Conservation (phyloP, 2,329 filamentous ascomycete species). For the Paramyrothecium roridum region DNA sequence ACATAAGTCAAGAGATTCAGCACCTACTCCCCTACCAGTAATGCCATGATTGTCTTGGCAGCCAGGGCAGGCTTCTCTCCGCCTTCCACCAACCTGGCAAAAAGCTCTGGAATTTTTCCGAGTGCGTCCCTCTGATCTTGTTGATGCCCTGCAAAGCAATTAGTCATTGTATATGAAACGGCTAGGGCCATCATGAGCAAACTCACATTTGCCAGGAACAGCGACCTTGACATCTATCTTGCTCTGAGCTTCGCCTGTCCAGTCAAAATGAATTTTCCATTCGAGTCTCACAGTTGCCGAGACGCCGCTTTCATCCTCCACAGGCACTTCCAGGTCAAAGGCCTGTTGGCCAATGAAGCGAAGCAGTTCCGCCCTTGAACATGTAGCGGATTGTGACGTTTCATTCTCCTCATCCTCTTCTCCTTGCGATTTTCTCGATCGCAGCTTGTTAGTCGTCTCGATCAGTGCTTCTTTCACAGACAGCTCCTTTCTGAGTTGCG, state of each 20-base stretch:
- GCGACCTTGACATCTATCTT: slow-evolving; percentile 51
- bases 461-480: slow-evolving; percentile 23
- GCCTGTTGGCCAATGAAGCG: slow-evolving; percentile 51
- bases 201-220: slow-evolving; percentile 63
- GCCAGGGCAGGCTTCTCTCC: slow-evolving; percentile 54
- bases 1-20: slow-evolving; percentile 5
- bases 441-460: slow-evolving; percentile 15
- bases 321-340: slow-evolving; percentile 40
- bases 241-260: slow-evolving; percentile 68
- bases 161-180: slow-evolving; percentile 9
- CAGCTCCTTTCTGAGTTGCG: slow-evolving; percentile 46
- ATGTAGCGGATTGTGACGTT: slow-evolving; percentile 1
- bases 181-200: neutral
- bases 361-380: slow-evolving; percentile 40
- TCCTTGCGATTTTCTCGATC: slow-evolving; percentile 16
- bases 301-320: slow-evolving; percentile 23
- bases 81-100: slow-evolving; percentile 54
- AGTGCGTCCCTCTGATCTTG: slow-evolving; percentile 55
- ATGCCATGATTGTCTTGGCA: slow-evolving; percentile 56
- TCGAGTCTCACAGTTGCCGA: slow-evolving; percentile 48
- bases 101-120: slow-evolving; percentile 56
- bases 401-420: slow-evolving; percentile 17
- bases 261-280: slow-evolving; percentile 67
- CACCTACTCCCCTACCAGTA: slow-evolving; percentile 46
- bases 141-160: slow-evolving; percentile 50